Evolutionary conservation across 805 yeast species (phyloP), one percentile per base, ranked within the genome.

Genomic region (Teunomyces stri): DNA sequence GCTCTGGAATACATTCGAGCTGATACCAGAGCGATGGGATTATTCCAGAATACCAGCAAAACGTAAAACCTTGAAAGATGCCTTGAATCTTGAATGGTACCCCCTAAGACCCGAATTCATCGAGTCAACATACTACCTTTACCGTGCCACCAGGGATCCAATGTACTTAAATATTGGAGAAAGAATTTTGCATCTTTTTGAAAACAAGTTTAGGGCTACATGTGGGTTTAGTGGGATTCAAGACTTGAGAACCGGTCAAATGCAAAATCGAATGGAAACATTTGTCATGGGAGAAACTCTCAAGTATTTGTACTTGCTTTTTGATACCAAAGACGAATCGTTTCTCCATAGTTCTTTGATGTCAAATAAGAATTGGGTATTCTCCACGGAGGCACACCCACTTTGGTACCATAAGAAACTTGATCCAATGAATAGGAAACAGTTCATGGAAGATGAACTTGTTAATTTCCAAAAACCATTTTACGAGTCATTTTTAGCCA

Each of bases 371-470:
- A 78, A 80, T 47, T 75, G 81, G 68, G 53, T 78, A 0, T 86
- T 90, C 64, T 80, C 92, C 10, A 91, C 98, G 0, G 98, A 91
- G 58, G 97, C 91, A 0, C 98, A 91, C 64, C 96, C 96, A 3
- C 62, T 90, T 51, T 89, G 96, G 96, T 72, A 78, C 45, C 79
- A 79, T 41, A 48, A 58, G 37, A 36, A 48, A 28, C 10, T 33
- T 20, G 25, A 41, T 20, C 44, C 55, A 11, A 27, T 18, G 11
- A 47, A 44, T 43, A 50, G 42, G 29, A 43, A 39, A 21, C 35
- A 39, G 12, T 51, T 55, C n/a, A 27, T 31, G 16, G 39, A 31
- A 12, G 50, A 37, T 12, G 43, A 41, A 16, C 44, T 45, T 3
- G 39, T 45, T 3, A 46, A 45, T 10, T 28, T 47, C n/a, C 27